Evolutionary conservation across 2,329 filamentous ascomycete species (phyloP).

Genomic region (Ilyonectria mors-panacis): DNA sequence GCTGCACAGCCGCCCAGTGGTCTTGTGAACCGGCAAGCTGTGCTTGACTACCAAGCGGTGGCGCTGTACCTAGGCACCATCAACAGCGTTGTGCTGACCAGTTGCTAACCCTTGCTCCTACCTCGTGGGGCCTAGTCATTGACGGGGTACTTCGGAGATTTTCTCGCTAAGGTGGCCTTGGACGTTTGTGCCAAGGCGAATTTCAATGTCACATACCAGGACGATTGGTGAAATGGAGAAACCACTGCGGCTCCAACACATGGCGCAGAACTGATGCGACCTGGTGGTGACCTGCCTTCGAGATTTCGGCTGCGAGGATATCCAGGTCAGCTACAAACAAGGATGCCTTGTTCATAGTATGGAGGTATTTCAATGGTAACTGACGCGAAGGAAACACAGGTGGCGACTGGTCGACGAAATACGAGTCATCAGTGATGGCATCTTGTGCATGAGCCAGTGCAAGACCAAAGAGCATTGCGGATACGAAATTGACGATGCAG

Average conservation of each 20-base stretch:
- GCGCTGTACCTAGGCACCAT: constrained; percentile 32
- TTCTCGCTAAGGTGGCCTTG: constrained; percentile 39
- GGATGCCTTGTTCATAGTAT: no score
- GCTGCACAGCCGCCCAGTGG: no score
- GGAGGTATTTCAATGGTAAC: no score
- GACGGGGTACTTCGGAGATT: constrained; percentile 38
- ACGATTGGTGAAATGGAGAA: constrained; percentile 48
- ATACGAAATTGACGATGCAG: no score
- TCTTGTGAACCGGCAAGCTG: not conserved
- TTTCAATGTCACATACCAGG: constrained; percentile 42
- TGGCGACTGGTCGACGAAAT: no score
- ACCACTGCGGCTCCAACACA: constrained; percentile 42
- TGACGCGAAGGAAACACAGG: no score
- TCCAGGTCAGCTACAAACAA: no score
- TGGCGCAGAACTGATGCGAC: constrained; percentile 23
- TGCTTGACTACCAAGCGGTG: not conserved
- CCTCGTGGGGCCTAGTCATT: constrained; percentile 48
- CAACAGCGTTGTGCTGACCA: no score
- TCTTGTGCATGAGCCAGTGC: no score
- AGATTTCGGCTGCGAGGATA: not conserved
- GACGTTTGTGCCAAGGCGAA: constrained; percentile 41
- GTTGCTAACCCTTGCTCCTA: constrained; percentile 46
- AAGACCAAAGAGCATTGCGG: no score
- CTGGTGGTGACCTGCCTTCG: constrained; percentile 14
- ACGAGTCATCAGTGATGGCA: no score